A percentile compares a stretch with the other conserved stretches of the same genome.
Conservation (phyloP, 768 basidiomycete genomes). For the Amanita thiersii region DNA sequence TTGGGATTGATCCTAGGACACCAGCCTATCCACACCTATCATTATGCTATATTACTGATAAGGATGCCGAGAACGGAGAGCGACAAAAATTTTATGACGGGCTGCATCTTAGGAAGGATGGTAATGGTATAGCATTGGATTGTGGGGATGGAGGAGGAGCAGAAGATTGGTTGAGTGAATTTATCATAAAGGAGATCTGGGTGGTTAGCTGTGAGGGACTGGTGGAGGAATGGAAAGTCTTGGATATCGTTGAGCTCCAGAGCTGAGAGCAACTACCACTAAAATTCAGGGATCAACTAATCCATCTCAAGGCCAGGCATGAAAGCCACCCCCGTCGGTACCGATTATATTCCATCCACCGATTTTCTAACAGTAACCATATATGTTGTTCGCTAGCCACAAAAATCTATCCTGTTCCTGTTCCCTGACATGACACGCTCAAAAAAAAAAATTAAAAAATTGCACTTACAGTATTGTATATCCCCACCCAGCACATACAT, state of each 20-base stretch:
- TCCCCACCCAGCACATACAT: no score
- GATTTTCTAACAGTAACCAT: no score
- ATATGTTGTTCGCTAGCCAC: no score
- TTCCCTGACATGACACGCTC: no score
- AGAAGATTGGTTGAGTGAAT: slow-evolving; percentile 31
- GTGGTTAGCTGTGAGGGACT: slow-evolving; percentile 50
- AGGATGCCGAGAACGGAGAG: slow-evolving; percentile 45
- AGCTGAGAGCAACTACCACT: no score
- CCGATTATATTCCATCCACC: no score
- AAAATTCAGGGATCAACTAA: no score
- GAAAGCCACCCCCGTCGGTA: no score
- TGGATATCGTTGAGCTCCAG: slow-evolving; percentile 22
- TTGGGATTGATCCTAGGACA: slow-evolving; percentile 34
- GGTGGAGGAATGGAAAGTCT: slow-evolving; percentile 48
- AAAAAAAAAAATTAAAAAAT: no score
- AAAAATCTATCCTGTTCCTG: no score
- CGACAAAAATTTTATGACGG: slow-evolving; percentile 38
- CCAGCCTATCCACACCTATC: slow-evolving; percentile 69
- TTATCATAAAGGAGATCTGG: slow-evolving; percentile 49
- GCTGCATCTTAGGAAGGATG: slow-evolving; percentile 27
- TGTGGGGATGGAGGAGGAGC: slow-evolving; percentile 16
- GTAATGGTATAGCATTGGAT: slow-evolving; percentile 14
- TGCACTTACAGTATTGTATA: no score
- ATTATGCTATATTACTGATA: slow-evolving; percentile 62
- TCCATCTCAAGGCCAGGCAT: no score